Evolutionary conservation across 495 filamentous ascomycete genomes (phyloP).

Genomic region (Aspergillus homomorphus): DNA sequence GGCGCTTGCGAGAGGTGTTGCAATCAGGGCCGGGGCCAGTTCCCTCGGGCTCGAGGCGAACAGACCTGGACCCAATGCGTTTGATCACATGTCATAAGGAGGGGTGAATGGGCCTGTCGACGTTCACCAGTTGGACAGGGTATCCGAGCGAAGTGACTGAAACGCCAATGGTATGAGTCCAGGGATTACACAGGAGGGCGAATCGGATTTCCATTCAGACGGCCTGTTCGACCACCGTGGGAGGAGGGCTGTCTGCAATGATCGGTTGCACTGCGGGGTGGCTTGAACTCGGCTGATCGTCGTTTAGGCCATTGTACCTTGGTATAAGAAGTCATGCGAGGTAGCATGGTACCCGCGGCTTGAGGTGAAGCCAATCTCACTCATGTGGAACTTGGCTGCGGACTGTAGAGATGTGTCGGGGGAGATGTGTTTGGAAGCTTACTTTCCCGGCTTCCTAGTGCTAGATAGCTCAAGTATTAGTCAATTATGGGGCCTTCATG

Average conservation of each 20-base stretch:
- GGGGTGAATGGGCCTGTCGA: neutral
- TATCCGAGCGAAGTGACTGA: neutral
- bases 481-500: neutral
- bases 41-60: neutral
- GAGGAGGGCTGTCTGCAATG: neutral
- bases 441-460: too few relatives aligned
- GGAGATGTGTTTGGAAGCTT: too few relatives aligned
- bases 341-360: neutral
- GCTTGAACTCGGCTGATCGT: neutral
- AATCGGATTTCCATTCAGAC: neutral
- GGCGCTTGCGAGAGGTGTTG: conserved; percentile 3
- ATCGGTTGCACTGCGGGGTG: neutral
- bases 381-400: neutral
- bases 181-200: neutral
- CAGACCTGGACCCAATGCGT: neutral
- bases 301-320: neutral
- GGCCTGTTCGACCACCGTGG: neutral
- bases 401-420: too few relatives aligned
- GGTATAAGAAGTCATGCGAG: neutral
- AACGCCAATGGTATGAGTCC: neutral
- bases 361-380: neutral
- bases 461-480: too few relatives aligned
- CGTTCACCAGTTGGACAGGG: conserved; percentile 3
- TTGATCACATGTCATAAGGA: conserved; percentile 4
- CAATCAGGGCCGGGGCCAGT: conserved; percentile 3